Evolutionary conservation across 1,139 yeast genomes (phyloP).

Genomic region (Suhomyces yuchorum): DNA sequence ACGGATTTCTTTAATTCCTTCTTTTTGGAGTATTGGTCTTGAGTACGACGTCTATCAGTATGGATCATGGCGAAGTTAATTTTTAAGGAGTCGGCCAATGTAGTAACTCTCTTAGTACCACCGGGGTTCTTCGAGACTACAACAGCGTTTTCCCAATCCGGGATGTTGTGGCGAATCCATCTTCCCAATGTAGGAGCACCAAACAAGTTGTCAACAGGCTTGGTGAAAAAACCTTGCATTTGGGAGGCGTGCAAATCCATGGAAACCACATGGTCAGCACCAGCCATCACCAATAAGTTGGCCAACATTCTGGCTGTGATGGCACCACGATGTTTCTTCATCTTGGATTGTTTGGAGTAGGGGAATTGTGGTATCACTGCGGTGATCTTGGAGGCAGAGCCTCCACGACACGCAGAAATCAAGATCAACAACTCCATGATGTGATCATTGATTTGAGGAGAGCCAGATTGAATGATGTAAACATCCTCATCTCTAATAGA

Average conservation of each 20-base stretch:
- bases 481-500: constrained; percentile 97
- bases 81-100: constrained; percentile 91
- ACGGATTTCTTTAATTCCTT: constrained; percentile 39
- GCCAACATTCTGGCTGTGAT: constrained; percentile 99
- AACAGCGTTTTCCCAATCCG: constrained; percentile 79
- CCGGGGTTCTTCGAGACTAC: constrained; percentile 98
- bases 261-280: constrained; percentile 97
- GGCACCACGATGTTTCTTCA: constrained; percentile 98
- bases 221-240: constrained; percentile 98
- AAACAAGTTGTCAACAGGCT: constrained; percentile 93
- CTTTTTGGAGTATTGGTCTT: constrained; percentile 59
- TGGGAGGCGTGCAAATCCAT: constrained; percentile 99
- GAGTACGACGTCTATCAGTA: constrained; percentile 91
- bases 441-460: constrained; percentile 87
- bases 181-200: constrained; percentile 97
- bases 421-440: constrained; percentile 94
- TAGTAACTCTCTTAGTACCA: constrained; percentile 96
- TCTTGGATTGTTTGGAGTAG: constrained; percentile 93
- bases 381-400: constrained; percentile 94
- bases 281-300: constrained; percentile 92
- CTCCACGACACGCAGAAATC: constrained; percentile 95
- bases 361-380: constrained; percentile 98
- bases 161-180: constrained; percentile 92
- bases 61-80: constrained; percentile 98
- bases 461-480: constrained; percentile 92